Base-by-base conservation (phyloP, 345 rosid species). In the Tarenaya hassleriana region DNA sequence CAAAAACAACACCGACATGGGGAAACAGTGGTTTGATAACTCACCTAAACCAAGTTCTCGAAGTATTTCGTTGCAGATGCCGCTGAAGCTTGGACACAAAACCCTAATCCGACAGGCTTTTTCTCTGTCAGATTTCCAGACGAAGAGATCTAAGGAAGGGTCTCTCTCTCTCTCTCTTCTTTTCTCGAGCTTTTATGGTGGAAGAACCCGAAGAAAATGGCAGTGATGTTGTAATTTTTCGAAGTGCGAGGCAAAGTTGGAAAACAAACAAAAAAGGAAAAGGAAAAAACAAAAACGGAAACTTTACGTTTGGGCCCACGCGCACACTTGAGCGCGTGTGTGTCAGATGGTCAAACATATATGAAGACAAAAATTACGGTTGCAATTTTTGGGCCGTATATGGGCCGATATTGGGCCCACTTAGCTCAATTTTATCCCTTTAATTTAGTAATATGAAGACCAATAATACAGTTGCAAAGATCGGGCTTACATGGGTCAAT, bases 231-330 rank as follows among this genome's bases (percentile, higher is more conserved):
- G 57, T 63, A 49, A 41, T 4, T 53, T 66, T 52, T 41, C 70
- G 40, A 66, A 68, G 74, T 62, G 72, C 62, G 64, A 64, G 69
- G 69, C 47, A 56, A 65, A 67, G 69, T 64, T 60, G 53, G 68
- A 63, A 66, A 55, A 56, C 65, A 42, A 58, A 60, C 48, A 45
- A 33, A 50, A 51, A 42, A 19, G 27, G 12, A 58, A 34, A 47
- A 7, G 0, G 15, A 52, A 20, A n/a, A 18, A 20, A 13, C n/a
- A n/a, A 21, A 49, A 7, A 4, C 14, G 27, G 12, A 50, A 39
- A 37, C 15, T 21, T 27, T 57, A 55, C 41, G 43, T 29, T 21
- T 50, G 63, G 60, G 34, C 55, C 67, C 80, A 73, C 78, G 74
- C 52, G 49, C 68, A 58, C 29, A 24, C 15, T 42, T 16, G 27